These are phyloP conservation scores for Chaetomiaceae sp. DNA, from an alignment of 2,329 filamentous ascomycete species.

Conservation along the genomic window DNA sequence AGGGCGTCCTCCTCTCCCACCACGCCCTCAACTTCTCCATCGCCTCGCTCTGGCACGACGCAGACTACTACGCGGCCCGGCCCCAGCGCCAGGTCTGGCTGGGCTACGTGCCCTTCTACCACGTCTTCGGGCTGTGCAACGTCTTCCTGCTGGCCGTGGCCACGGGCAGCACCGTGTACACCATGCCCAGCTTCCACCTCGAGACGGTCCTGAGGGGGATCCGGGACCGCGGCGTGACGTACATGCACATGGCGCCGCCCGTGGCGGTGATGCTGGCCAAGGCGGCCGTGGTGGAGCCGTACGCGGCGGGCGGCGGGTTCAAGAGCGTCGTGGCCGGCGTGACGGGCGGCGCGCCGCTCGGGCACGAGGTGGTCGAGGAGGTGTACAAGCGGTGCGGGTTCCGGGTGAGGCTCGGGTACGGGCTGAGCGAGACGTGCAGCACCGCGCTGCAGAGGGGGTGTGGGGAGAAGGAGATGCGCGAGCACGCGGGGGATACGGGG, in stretches of 20 bases:
- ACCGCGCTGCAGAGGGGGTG: constrained; percentile 57
- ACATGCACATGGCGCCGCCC: constrained; percentile 63
- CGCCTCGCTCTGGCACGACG: constrained; percentile 44
- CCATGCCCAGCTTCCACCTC: constrained; percentile 69
- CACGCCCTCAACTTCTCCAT: constrained; percentile 59
- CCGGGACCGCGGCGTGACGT: constrained; percentile 59
- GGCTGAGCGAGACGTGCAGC: constrained; percentile 70
- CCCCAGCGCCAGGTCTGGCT: constrained; percentile 42
- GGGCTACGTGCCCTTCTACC: constrained; percentile 67
- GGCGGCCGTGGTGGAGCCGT: constrained; percentile 61
- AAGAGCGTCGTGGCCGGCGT: constrained; percentile 49
- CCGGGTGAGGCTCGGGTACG: constrained; percentile 58
- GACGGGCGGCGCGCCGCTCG: constrained; percentile 62
- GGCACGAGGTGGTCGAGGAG: constrained; percentile 51
- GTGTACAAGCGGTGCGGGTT: constrained; percentile 57
- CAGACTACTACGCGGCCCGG: constrained; percentile 37
- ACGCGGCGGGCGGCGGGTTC: constrained; percentile 52
- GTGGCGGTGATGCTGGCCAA: constrained; percentile 67
- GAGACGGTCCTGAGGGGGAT: constrained; percentile 58
- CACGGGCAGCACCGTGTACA: constrained; percentile 55
- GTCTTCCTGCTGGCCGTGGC: constrained; percentile 54
- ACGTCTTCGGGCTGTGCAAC: constrained; percentile 56
- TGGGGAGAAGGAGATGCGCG: constrained; percentile 40
- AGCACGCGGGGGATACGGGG: constrained; percentile 57
- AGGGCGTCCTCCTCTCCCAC: constrained; percentile 70